Conservation (phyloP, 2,329 filamentous ascomycete genomes). For the Fusarium mexicanum region DNA sequence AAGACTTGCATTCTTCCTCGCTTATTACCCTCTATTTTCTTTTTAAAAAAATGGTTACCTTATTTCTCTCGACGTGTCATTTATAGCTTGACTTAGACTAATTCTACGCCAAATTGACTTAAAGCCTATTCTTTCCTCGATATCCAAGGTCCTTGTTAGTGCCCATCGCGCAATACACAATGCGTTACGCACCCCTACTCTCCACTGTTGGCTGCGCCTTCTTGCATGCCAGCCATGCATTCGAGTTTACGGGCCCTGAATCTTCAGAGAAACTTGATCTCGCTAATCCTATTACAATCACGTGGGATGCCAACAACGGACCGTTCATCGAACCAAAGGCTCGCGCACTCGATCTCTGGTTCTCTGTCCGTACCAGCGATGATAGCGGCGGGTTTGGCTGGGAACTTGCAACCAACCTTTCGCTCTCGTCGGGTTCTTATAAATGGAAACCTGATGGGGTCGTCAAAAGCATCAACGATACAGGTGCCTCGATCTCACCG, state of each 20-base stretch:
- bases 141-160: too few species aligned
- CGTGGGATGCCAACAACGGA: neutral
- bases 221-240: neutral
- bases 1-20: rapidly evolving
- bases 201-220: neutral
- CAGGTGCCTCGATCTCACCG: neutral
- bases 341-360: neutral
- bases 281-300: neutral
- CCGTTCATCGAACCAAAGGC: neutral
- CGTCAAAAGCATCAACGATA: neutral
- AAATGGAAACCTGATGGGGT: neutral
- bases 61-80: neutral
- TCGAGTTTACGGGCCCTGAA: neutral
- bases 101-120: neutral
- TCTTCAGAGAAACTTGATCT: neutral
- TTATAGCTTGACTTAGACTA: too few species aligned
- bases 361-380: neutral
- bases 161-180: neutral
- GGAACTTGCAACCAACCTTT: neutral
- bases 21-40: too few species aligned
- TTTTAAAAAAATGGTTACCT: neutral
- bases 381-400: neutral
- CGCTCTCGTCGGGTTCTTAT: neutral
- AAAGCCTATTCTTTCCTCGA: too few species aligned
- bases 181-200: neutral